Evolutionary conservation across 306 rosid species (phyloP).

Genomic region (Casuarina cunninghamiana): DNA sequence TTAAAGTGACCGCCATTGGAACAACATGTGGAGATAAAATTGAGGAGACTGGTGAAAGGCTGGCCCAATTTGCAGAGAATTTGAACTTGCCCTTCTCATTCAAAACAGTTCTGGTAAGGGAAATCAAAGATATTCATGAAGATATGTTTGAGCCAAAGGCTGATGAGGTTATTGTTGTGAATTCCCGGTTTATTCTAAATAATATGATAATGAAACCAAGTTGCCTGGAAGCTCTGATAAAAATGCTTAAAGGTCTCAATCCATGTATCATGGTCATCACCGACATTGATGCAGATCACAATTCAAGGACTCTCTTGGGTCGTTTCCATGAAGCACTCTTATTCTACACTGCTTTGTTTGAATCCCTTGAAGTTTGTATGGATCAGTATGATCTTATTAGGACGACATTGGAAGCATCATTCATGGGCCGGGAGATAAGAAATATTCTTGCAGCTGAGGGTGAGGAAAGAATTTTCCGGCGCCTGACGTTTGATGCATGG

Average conservation of each 20-base stretch:
- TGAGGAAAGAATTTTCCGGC: slow-evolving; percentile 48
- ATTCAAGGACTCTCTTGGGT: slow-evolving; percentile 52
- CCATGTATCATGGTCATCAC: slow-evolving; percentile 49
- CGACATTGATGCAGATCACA: slow-evolving; percentile 60
- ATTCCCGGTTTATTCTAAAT: slow-evolving; percentile 19
- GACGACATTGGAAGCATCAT: slow-evolving; percentile 36
- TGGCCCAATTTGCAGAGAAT: slow-evolving; percentile 37
- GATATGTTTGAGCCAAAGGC: slow-evolving; percentile 41
- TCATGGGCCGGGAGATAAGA: slow-evolving; percentile 43
- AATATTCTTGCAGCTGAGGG: slow-evolving; percentile 58
- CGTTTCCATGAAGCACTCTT: slow-evolving; percentile 65
- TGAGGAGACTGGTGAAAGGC: slow-evolving; percentile 30
- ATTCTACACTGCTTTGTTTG: slow-evolving; percentile 53
- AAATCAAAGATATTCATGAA: slow-evolving; percentile 41
- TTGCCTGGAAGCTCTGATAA: slow-evolving; percentile 48
- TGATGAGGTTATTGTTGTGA: slow-evolving; percentile 50
- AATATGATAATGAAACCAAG: slow-evolving; percentile 37
- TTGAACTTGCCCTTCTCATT: slow-evolving; percentile 50
- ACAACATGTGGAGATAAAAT: slow-evolving; percentile 12
- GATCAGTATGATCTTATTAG: slow-evolving; percentile 40
- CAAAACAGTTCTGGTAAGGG: slow-evolving; percentile 44
- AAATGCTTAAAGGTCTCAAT: slow-evolving; percentile 37
- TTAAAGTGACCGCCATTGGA: slow-evolving; percentile 37
- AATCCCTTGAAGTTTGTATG: slow-evolving; percentile 50
- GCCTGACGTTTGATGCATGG: slow-evolving; percentile 64